Base-by-base conservation (phyloP, 148 eudicot genomes). In the Vaccinium macrocarpon region DNA sequence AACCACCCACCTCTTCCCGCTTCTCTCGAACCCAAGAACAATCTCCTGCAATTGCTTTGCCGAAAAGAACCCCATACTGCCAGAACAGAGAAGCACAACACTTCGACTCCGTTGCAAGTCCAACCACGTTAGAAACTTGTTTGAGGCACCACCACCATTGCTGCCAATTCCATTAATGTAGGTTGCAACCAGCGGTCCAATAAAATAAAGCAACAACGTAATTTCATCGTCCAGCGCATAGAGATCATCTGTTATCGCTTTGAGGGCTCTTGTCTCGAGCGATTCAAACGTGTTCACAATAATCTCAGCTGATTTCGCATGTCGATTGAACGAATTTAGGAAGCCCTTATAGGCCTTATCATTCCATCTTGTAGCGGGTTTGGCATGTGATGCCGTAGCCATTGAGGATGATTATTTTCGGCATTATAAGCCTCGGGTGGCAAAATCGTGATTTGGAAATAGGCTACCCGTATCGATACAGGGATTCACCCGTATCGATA, bases 61-160 rank as follows among this genome's bases (percentile, higher is more conserved):
- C 0, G 87, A 81, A 38, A 92, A 90, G 57, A 86, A 14, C 1
- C 93, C 92, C 73, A 84, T 38, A 49, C 93, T 91, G 19, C 94
- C 93, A 49, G 90, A 93, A 48, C 94, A 89, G 48, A 93, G 78
- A 80, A 84, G 91, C 21, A 93, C 90, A 0, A 93, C 94, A 27
- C 91, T 91, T 51, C 32, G 46, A 8, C 85, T 89, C 3, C 93
- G 93, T n/a, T 90, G 94, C 8, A 59, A 77, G 73, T 91, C 89
- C 0, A 93, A 89, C 95, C 94, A 93, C 0, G 13, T 46, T 51
- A 93, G 49, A 82, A 93, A 93, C 66, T 85, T 92, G 6, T 90
- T 85, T 23, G 51, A 78, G 2, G 46, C 46, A 42, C n/a, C 82
- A 7, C 56, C 83, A 62, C 10, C 61, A 7, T 23, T 29, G 5